phyloP scores from a whole-genome alignment of 139 green algal genomes.

The Auxenochlorella pyrenoidosa region DNA sequence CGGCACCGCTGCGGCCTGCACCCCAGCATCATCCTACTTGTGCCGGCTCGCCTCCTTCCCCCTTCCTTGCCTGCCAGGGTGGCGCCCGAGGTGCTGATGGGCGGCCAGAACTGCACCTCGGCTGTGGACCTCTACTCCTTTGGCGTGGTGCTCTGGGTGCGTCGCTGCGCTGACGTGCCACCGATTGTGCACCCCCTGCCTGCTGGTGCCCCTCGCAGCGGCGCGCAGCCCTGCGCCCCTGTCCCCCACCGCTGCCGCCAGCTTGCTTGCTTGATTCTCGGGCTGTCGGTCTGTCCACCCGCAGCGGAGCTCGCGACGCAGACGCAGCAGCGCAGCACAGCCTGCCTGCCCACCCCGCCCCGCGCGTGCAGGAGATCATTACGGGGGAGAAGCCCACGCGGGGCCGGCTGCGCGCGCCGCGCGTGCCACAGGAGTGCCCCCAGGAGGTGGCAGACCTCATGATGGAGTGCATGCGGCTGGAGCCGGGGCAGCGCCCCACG shows the following conservation, averaged over 20 bases:
- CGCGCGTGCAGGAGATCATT: not conserved
- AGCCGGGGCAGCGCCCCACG: not conserved
- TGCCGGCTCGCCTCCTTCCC: not conserved
- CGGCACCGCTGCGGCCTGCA: no score
- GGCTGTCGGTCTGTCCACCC: no score
- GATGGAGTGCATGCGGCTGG: not conserved
- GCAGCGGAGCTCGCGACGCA: no score
- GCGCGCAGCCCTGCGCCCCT: not conserved
- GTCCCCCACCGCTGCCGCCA: no score
- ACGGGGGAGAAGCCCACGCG: not conserved
- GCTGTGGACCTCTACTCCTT: not conserved
- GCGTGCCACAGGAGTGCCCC: slow-evolving; percentile 13
- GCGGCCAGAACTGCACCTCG: not conserved
- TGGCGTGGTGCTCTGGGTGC: not conserved
- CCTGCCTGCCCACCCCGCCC: no score
- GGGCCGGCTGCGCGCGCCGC: not conserved
- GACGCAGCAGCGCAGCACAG: no score
- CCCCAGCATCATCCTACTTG: no score
- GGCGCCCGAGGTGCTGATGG: not conserved
- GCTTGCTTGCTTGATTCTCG: not conserved
- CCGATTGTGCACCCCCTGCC: not conserved
- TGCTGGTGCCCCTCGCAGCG: not conserved
- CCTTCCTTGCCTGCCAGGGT: not conserved
- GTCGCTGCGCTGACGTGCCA: no score
- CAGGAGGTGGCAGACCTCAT: slow-evolving; percentile 6